Evolutionary conservation across 139 green algal genomes (phyloP), one percentile per base, ranked within the genome.

Genomic region (Spirogloea muscicola): DNA sequence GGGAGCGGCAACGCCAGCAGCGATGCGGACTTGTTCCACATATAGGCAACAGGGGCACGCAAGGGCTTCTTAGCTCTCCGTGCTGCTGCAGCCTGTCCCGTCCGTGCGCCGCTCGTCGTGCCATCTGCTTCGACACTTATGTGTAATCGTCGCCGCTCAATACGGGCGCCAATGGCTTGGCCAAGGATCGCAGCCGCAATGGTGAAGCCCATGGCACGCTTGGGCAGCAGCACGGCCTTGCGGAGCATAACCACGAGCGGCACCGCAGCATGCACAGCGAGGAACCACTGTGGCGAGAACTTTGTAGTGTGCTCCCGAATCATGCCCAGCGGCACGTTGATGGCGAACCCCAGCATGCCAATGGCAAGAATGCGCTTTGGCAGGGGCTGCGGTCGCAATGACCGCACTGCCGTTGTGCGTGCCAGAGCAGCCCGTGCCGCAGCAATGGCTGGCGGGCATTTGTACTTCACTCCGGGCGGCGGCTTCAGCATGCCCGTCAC

Each of bases 161-260:
- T 4, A 21, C 76, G 36, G 10, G 69, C 36, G 0, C 76, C 76
- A 39, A 83, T 74, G 5, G 42, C 36, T 77, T 95, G 90, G 1
- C 90, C 90, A 0, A 84, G 51, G 0, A 95, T 76, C 10, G 88
- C 81, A 4, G 87, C 84, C 6, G 71, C 67, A 6, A 96, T 70
- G 1, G 91, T 96, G 40, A 96, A 79, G 16, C 82, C 52, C 16
- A 96, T 88, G 9, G 89, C 90, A 57, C 85, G 91, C 27, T 76
- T 79, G 1, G 91, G 91, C 89, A 96, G 89, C n/a, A 94, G 55
- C 31, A 92, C 84, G 3, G 90, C 91, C 87, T 96, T 95, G 21
- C 91, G 77, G 58, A 96, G 80, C 85, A 91, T 88, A 0, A 86
- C 91, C 2, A 96, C 84, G 69, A 96, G 92, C 9, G 91, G 91